Evolutionary conservation across 495 filamentous ascomycete genomes (phyloP), one percentile per base, ranked within the genome.

Genomic region (Pyrenula aspistea): DNA sequence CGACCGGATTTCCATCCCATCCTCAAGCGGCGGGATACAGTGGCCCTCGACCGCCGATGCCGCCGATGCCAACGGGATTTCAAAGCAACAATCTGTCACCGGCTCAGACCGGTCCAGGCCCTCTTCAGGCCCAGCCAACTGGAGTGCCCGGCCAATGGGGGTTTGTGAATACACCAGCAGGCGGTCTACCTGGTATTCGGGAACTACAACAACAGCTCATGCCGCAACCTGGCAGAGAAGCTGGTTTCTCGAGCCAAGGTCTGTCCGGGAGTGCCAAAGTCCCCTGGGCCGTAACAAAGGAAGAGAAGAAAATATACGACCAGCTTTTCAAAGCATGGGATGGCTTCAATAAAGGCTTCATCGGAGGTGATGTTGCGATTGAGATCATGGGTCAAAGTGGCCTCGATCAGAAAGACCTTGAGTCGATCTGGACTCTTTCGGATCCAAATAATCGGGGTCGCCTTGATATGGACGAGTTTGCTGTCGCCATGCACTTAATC

Each of bases 311-410:
- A 56, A 86, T 93, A 55, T 99, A 97, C 60, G 94, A 99, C 72
- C 82, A 91, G 58, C 76, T 97, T 12, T 99, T 99, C 76, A 85
- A 87, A 51, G 91, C 91, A 10, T 97, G 94, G 94, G 94, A 99
- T 76, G 93, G 93, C 12, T 79, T 97, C 55, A 83, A 82, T 59
- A 96, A 95, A 69, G 94, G 94, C 0, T 96, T 86, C 56, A 91
- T 99, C 63, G 85, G 84, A 53, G 94, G 94, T 23, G 89, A 91
- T 59, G 89, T 91, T 57, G 91, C 92, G 22, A 94, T 99, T 65
- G 94, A 99, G 67, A 95, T 99, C 51, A 91, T 97, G 69, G 87
- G 91, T 15, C 94, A 99, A 68, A 96, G 92, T 74, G 94, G 94
- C 56, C 68, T 97, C 52, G 89, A 89, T 22, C 91, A 91, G 63